These are phyloP conservation scores for Leccinum barrowsii DNA, from an alignment of 768 basidiomycete genomes.

Conservation along the genomic window DNA sequence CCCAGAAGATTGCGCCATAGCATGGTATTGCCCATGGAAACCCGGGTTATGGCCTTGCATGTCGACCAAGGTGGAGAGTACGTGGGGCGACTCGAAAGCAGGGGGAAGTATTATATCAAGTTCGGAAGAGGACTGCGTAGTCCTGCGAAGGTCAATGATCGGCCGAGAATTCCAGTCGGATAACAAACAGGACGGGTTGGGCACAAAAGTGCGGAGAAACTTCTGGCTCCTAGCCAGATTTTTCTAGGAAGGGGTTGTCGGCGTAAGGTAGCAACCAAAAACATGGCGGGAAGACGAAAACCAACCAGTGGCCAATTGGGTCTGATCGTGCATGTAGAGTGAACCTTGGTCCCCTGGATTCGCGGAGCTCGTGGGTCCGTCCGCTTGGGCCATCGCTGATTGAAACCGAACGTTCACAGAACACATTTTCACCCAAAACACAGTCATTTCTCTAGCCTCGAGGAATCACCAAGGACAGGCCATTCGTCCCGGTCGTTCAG, in stretches of 20 bases:
- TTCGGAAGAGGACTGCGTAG: conserved; percentile 2
- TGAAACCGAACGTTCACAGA: conserved; percentile 32
- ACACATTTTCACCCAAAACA: conserved; percentile 24
- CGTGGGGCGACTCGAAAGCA: conserved; percentile 4
- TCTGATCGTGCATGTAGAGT: conserved; percentile 31
- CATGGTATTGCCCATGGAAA: conserved; percentile 21
- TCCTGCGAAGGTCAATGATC: conserved; percentile 27
- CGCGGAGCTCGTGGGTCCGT: conserved; percentile 33
- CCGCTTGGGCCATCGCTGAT: conserved; percentile 24
- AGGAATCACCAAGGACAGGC: conserved; percentile 44
- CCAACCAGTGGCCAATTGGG: conserved; percentile 26
- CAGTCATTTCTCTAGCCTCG: background rate
- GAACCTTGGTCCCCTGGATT: conserved; percentile 28
- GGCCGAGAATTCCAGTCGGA: conserved; percentile 20
- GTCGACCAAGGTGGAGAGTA: conserved; percentile 8
- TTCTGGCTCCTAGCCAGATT: conserved; percentile 18
- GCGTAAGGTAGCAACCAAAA: conserved; percentile 28
- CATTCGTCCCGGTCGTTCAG: conserved; percentile 16
- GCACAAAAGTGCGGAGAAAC: conserved; percentile 16
- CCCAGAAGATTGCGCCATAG: conserved; percentile 27
- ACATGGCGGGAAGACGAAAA: conserved; percentile 32
- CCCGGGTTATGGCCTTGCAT: conserved; percentile 30
- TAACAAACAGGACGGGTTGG: conserved; percentile 27
- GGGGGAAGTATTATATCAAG: conserved; percentile 5
- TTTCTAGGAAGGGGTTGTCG: conserved; percentile 28